Evolutionary conservation across 2,329 filamentous ascomycete genomes (phyloP).

Genomic region (Cladosporium colombiae): DNA sequence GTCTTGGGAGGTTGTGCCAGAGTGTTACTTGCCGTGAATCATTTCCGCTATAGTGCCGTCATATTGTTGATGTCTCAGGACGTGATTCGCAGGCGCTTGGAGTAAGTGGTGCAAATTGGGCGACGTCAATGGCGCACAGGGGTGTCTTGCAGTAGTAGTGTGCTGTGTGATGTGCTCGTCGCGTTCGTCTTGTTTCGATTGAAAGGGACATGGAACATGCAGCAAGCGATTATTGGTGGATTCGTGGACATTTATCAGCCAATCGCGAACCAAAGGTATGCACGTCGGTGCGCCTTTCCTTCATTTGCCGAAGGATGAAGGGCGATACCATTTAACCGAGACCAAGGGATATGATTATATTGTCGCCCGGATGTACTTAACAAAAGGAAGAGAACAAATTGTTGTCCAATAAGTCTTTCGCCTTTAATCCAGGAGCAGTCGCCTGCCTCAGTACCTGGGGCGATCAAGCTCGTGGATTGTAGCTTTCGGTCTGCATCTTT

Average conservation of each 20-base stretch:
- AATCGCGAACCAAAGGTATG: neutral
- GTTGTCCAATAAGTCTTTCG: neutral
- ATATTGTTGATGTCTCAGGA: neutral
- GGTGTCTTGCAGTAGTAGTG: neutral
- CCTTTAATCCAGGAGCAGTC: neutral
- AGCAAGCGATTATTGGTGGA: conserved; percentile 4
- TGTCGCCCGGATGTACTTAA: neutral
- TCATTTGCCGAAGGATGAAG: neutral
- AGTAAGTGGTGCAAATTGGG: conserved; percentile 1
- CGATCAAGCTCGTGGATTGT: neutral
- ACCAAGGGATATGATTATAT: neutral
- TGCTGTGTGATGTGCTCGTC: neutral
- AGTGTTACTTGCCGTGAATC: conserved; percentile 1
- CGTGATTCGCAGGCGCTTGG: neutral
- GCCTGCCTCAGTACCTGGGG: neutral
- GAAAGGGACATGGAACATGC: neutral
- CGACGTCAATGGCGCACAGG: conserved; percentile 19
- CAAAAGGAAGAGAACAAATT: neutral
- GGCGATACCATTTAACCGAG: neutral
- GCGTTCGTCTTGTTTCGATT: neutral
- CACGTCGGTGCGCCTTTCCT: neutral
- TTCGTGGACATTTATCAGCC: neutral
- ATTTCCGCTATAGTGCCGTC: neutral
- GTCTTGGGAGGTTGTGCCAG: neutral
- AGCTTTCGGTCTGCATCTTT: neutral